phyloP scores from a whole-genome alignment of 371 early-diverging fungal genomes.

The Mortierella sp. region DNA sequence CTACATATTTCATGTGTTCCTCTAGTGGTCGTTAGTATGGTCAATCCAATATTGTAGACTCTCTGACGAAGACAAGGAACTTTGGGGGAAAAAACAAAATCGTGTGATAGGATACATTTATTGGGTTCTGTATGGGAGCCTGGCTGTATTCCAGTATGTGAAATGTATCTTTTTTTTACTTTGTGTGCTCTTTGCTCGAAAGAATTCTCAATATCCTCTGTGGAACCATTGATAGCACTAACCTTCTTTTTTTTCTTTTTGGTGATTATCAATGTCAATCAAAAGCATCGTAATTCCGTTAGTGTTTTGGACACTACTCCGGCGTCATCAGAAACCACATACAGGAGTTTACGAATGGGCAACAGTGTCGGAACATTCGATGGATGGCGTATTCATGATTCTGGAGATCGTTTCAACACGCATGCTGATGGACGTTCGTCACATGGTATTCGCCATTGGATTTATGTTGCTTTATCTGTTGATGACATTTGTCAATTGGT shows the following conservation, averaged over 20 bases:
- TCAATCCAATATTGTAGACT: slow-evolving; percentile 28
- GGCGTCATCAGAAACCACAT: slow-evolving; percentile 7
- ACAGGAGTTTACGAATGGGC: slow-evolving; percentile 32
- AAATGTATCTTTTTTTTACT: not conserved
- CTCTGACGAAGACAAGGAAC: not conserved
- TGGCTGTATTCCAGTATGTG: slow-evolving; percentile 5
- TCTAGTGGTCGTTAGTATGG: slow-evolving; percentile 29
- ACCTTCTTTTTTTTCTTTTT: not conserved
- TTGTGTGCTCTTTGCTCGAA: too few species aligned
- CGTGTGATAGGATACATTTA: slow-evolving; percentile 8
- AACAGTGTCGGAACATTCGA: slow-evolving; percentile 21
- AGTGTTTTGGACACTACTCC: slow-evolving; percentile 19
- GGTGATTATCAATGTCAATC: not conserved
- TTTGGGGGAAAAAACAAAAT: slow-evolving; percentile 9
- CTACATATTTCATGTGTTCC: not conserved
- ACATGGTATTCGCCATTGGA: slow-evolving; percentile 13
- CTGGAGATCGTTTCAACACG: slow-evolving; percentile 21
- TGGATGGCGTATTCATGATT: slow-evolving; percentile 19
- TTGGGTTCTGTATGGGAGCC: slow-evolving; percentile 23
- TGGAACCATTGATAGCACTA: not conserved
- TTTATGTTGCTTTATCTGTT: slow-evolving; percentile 20
- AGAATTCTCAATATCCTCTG: too few species aligned
- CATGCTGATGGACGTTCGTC: slow-evolving; percentile 24
- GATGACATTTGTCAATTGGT: slow-evolving; percentile 19
- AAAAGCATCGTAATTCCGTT: slow-evolving; percentile 22